These are phyloP conservation scores for Cetraspora pellucida DNA, from an alignment of 192 early-diverging fungal species.

Conservation along the genomic window DNA sequence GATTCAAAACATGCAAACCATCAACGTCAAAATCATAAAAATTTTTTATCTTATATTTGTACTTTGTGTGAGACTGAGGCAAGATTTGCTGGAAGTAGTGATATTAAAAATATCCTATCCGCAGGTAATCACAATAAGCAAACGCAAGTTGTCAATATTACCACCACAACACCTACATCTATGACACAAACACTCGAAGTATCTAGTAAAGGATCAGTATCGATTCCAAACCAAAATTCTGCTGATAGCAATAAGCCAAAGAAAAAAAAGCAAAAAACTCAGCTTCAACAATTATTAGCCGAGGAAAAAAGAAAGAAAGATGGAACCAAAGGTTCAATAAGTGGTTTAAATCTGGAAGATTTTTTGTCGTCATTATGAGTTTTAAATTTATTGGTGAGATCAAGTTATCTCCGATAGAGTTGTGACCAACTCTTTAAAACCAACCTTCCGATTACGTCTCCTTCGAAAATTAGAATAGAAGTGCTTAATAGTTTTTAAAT, in stretches of 20 bases:
- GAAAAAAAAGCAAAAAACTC: conserved; percentile 7
- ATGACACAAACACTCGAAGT: not conserved
- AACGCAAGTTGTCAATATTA: not conserved
- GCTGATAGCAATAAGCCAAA: not conserved
- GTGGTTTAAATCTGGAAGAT: not conserved
- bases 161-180: not conserved
- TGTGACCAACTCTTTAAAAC: too few relatives aligned
- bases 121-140: not conserved
- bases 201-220: not conserved
- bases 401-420: too few relatives aligned
- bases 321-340: not conserved
- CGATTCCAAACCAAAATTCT: not conserved
- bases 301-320: conserved; percentile 9
- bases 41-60: conserved; percentile 45
- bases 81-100: conserved; percentile 37
- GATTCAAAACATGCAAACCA: conserved; percentile 29
- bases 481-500: too few relatives aligned
- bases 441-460: too few relatives aligned
- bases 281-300: conserved; percentile 12
- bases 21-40: conserved; percentile 18
- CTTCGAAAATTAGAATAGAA: too few relatives aligned
- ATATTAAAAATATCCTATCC: not conserved
- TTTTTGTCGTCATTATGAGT: conserved; percentile 1
- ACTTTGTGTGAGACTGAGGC: conserved; percentile 41
- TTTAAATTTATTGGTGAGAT: too few relatives aligned